phyloP scores from a whole-genome alignment of 1,284 basidiomycete species.

The Rhodotorula sp. region DNA sequence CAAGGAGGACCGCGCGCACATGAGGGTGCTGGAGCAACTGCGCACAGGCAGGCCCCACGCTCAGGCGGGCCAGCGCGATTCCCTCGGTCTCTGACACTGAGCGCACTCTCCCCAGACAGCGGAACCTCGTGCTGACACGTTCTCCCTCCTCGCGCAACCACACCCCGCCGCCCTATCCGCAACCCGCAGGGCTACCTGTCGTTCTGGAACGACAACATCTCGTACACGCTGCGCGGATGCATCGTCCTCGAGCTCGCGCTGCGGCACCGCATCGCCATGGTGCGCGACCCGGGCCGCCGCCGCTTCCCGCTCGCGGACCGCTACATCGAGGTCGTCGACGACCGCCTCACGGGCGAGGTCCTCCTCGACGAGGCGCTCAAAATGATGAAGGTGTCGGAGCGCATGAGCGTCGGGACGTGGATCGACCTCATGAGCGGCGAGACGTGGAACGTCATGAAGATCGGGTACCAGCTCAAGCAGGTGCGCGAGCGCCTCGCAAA shows the following conservation, averaged over 20 bases:
- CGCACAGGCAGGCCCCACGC: no score
- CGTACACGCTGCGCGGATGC: slow-evolving; percentile 89
- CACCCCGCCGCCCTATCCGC: not conserved
- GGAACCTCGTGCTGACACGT: not conserved
- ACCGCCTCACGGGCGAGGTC: slow-evolving; percentile 88
- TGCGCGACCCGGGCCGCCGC: slow-evolving; percentile 76
- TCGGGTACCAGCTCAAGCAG: slow-evolving; percentile 95
- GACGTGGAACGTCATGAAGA: slow-evolving; percentile 99
- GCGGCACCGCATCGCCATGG: slow-evolving; percentile 81
- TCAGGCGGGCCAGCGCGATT: no score
- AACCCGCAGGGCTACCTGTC: slow-evolving; percentile 76
- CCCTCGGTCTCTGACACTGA: no score
- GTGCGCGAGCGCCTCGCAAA: slow-evolving; percentile 95
- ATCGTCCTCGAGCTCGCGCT: slow-evolving; percentile 92
- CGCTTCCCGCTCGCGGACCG: slow-evolving; percentile 73
- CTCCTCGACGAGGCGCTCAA: slow-evolving; percentile 91
- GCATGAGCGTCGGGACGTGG: slow-evolving; percentile 87
- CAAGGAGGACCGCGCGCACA: no score
- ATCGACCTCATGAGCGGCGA: slow-evolving; percentile 91
- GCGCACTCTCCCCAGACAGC: not conserved
- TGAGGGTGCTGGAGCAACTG: no score
- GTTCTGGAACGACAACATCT: slow-evolving; percentile 98
- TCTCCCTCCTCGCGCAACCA: no score
- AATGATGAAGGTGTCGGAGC: slow-evolving; percentile 81
- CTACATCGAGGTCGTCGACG: slow-evolving; percentile 85